These are phyloP conservation scores for Begonia fuchsioides DNA, from an alignment of 306 rosid genomes.

Conservation along the genomic window DNA sequence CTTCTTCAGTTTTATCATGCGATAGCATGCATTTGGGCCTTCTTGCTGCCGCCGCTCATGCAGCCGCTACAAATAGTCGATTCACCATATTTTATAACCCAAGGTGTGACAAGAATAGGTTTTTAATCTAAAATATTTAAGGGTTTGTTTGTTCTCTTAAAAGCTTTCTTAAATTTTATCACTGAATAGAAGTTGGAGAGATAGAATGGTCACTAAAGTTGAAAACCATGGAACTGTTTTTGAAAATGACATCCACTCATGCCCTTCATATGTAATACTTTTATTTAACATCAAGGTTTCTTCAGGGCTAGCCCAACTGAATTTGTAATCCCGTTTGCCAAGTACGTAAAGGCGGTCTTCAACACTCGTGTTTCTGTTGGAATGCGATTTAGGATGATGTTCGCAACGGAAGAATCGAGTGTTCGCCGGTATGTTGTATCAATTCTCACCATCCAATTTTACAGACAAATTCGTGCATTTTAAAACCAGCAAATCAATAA, in stretches of 20 bases:
- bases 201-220: too few species aligned
- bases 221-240: too few species aligned
- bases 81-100: conserved; percentile 97
- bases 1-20: conserved; percentile 92
- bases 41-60: conserved; percentile 99
- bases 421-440: conserved; percentile 63
- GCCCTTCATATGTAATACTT: neutral
- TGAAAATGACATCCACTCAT: too few species aligned
- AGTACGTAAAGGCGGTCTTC: conserved; percentile 87
- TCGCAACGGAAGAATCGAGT: conserved; percentile 98
- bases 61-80: conserved; percentile 92
- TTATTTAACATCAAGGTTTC: neutral
- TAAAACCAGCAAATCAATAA: neutral
- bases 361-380: conserved; percentile 98
- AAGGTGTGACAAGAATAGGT: conserved; percentile 30
- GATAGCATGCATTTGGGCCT: conserved; percentile 99
- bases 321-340: conserved; percentile 80
- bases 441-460: neutral
- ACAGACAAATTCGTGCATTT: neutral
- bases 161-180: neutral
- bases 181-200: too few species aligned
- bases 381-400: conserved; percentile 95
- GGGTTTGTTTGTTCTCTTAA: neutral
- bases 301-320: conserved; percentile 95
- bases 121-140: neutral